Evolutionary conservation across 257 asterid species (phyloP), one percentile per base, ranked within the genome.

Genomic region (Solanum appendiculatum): DNA sequence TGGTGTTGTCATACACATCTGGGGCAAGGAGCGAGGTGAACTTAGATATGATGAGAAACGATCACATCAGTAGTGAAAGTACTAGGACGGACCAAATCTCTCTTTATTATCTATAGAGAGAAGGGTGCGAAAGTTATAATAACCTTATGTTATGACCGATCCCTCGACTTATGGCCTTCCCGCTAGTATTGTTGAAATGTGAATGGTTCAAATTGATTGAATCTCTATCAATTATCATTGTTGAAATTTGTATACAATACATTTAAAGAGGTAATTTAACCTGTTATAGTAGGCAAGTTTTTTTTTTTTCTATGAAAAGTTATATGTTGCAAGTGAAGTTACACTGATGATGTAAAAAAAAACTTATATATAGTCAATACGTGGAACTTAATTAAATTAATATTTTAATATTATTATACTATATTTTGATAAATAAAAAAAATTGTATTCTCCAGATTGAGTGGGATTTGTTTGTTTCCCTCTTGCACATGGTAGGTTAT

Each of bases 381-480:
- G 20, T 3, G 2, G 21, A 31, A 31, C 77, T 68, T 69, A 3
- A 69, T 68, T 69, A 69, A 69, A 69, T 69, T 3, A 69, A 31
- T 69, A 31, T 3, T 4, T 69, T 31, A 31, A 15, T 69, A 69
- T 68, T 29, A 33, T 20, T 69, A 3, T 0, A 69, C 3, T 31
- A 15, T 15, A 69, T 31, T 29, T 29, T 68, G 14, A 60, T 60
- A n/a, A 60, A n/a, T 3, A 29, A 29, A 68, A 56, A 20, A 80
- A 29, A 16, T 5, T 58, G 48, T 60, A 25, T 77, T 58, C 34
- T 25, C 80, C 89, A 37, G 88, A 84, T 87, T 77, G 33, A 27
- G 66, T 84, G 91, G 88, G 91, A 89, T 87, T 86, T 84, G 88
- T 87, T 63, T 72, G 86, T 85, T 36, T 68, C 82, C 39, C 36